Percentiles rank a stretch among this genome's conserved stretches.
Evolutionary conservation across 1,284 basidiomycete species (phyloP).

Genomic region (Trichosporon sp.): DNA sequence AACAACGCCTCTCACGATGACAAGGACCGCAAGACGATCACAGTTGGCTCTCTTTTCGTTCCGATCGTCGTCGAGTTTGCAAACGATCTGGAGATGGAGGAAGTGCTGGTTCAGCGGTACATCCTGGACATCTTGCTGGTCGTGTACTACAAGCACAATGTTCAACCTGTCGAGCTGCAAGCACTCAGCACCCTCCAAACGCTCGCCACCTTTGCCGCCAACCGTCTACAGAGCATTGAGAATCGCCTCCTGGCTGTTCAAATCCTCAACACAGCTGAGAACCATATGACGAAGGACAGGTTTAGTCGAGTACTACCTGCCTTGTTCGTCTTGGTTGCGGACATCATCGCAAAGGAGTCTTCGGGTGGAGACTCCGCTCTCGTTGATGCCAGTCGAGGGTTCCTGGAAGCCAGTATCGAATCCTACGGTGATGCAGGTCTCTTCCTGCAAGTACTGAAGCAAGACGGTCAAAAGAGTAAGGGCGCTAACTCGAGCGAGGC

Average conservation of each 20-base stretch:
- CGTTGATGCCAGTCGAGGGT: constrained; percentile 20
- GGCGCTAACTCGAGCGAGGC: constrained; percentile 14
- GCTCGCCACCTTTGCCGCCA: constrained; percentile 38
- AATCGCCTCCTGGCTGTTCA: constrained; percentile 43
- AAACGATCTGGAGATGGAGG: constrained; percentile 34
- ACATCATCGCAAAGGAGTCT: constrained; percentile 33
- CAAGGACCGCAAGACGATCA: constrained; percentile 34
- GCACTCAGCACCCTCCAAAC: constrained; percentile 39
- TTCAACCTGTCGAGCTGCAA: constrained; percentile 40
- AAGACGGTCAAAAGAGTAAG: constrained; percentile 18
- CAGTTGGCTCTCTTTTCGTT: constrained; percentile 48
- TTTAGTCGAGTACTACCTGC: constrained; percentile 40
- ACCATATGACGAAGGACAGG: constrained; percentile 37
- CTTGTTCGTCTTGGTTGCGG: constrained; percentile 36
- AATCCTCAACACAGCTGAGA: constrained; percentile 42
- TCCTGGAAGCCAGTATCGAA: constrained; percentile 18
- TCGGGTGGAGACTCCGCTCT: constrained; percentile 23
- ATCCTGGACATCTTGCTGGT: constrained; percentile 47
- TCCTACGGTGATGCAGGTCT: constrained; percentile 32
- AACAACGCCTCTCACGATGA: constrained; percentile 26
- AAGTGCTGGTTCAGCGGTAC: constrained; percentile 38
- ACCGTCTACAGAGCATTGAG: constrained; percentile 33
- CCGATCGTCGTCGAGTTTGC: constrained; percentile 44
- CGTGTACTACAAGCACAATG: constrained; percentile 51
- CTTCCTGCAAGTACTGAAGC: constrained; percentile 42